phyloP scores from a whole-genome alignment of 371 early-diverging fungal species.

The Entomophthora muscae region DNA sequence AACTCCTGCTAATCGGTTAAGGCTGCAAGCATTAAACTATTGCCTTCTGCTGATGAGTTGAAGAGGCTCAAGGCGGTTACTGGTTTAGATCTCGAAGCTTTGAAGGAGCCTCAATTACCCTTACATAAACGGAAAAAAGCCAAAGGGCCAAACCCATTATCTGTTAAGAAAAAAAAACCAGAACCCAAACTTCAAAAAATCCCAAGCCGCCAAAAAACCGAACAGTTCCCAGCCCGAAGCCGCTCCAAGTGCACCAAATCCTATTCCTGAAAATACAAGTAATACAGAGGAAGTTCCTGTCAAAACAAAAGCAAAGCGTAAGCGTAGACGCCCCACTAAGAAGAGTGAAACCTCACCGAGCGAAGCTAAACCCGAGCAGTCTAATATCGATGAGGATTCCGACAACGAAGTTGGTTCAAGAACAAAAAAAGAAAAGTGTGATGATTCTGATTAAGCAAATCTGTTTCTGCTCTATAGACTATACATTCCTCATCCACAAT shows the following conservation, averaged over 20 bases:
- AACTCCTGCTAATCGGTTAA: not conserved
- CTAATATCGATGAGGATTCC: no score
- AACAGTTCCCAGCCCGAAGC: not conserved
- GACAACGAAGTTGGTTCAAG: no score
- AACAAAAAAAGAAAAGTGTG: no score
- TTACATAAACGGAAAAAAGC: not conserved
- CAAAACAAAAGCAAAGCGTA: not conserved
- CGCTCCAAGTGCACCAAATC: not conserved
- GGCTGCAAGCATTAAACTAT: not conserved
- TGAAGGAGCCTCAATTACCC: not conserved
- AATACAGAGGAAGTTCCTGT: not conserved
- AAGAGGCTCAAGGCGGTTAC: not conserved
- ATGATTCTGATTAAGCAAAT: no score
- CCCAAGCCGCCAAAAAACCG: not conserved
- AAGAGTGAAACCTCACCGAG: no score
- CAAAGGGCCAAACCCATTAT: constrained; percentile 4
- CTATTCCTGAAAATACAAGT: not conserved
- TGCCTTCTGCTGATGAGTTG: not conserved
- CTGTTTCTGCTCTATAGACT: no score
- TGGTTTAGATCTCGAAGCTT: not conserved
- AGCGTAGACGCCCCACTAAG: not conserved
- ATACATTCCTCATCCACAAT: no score
- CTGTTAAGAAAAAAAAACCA: not conserved
- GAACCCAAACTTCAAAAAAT: not conserved
- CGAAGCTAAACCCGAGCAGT: no score